phyloP scores from a whole-genome alignment of 2,329 filamentous ascomycete species.

The Zymoseptoria tritici region DNA sequence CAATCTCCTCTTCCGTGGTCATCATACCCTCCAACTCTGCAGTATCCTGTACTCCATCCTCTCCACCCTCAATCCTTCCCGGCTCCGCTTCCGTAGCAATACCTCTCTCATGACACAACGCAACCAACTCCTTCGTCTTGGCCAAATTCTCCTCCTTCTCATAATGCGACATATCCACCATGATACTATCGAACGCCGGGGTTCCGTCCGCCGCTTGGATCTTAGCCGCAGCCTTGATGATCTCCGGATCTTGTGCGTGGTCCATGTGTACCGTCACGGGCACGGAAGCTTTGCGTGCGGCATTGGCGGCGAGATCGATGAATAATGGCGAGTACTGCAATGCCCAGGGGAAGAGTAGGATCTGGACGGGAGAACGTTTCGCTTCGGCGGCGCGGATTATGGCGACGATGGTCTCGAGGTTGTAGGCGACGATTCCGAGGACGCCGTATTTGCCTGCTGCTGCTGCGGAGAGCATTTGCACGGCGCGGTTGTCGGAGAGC shows the following conservation, averaged over 20 bases:
- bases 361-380: constrained; percentile 60
- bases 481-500: constrained; percentile 25
- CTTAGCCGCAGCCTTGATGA: constrained; percentile 23
- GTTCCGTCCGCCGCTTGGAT: constrained; percentile 30
- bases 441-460: constrained; percentile 29
- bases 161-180: constrained; percentile 37
- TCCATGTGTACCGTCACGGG: constrained; percentile 43
- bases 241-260: constrained; percentile 39
- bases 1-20: constrained; percentile 24
- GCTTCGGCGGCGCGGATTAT: constrained; percentile 62
- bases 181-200: constrained; percentile 60
- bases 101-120: constrained; percentile 23
- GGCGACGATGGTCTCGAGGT: constrained; percentile 63
- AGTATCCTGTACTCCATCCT: constrained; percentile 27
- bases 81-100: constrained; percentile 29
- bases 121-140: constrained; percentile 23
- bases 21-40: constrained; percentile 24
- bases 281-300: constrained; percentile 35
- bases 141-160: constrained; percentile 28
- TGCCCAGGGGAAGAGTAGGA: constrained; percentile 69
- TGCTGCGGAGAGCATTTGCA: constrained; percentile 28
- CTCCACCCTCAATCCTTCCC: constrained; percentile 29
- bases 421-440: constrained; percentile 29
- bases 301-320: constrained; percentile 40
- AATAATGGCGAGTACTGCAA: constrained; percentile 55